Conservation (phyloP, 2,329 filamentous ascomycete species). For the Trichoderma semiorbis region DNA sequence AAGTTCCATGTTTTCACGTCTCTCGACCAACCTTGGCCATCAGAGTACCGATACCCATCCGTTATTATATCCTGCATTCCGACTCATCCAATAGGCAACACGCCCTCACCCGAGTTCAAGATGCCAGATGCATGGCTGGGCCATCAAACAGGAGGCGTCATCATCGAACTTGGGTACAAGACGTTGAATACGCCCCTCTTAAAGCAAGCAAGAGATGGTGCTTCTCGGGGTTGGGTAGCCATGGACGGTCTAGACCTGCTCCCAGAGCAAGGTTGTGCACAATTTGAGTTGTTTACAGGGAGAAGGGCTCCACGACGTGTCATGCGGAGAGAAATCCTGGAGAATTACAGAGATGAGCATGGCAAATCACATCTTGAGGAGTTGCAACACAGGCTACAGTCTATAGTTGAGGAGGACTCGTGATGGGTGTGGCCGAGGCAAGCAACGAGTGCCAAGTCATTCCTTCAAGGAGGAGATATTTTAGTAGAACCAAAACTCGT, state of each 20-base stretch:
- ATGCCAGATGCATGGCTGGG: slow-evolving; percentile 2
- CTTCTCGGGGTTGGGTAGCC: slow-evolving; percentile 9
- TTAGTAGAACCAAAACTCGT: neutral
- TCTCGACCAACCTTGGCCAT: neutral
- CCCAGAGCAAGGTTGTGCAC: slow-evolving; percentile 9
- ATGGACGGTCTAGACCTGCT: slow-evolving; percentile 8
- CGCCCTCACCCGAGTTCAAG: slow-evolving; percentile 3
- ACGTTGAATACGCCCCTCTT: slow-evolving; percentile 9
- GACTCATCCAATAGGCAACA: slow-evolving; percentile 9
- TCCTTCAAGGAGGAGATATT: neutral
- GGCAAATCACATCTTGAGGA: slow-evolving; percentile 8
- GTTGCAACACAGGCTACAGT: slow-evolving; percentile 8
- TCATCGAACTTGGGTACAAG: slow-evolving; percentile 7
- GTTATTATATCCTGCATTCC: slow-evolving; percentile 9
- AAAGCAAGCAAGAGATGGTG: slow-evolving; percentile 1
- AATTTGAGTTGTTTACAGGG: slow-evolving; percentile 10
- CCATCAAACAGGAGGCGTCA: slow-evolving; percentile 7
- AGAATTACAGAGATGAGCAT: slow-evolving; percentile 10
- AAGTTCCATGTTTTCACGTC: neutral
- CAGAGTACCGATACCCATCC: neutral
- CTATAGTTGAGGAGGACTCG: slow-evolving; percentile 8
- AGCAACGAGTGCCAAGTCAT: neutral
- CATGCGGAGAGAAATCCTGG: slow-evolving; percentile 13
- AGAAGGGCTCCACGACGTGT: slow-evolving; percentile 9
- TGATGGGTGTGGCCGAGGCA: neutral